Percentiles rank a stretch among this genome's conserved stretches.
phyloP scores from a whole-genome alignment of 2,329 filamentous ascomycete genomes.

The Fusarium nodosum region DNA sequence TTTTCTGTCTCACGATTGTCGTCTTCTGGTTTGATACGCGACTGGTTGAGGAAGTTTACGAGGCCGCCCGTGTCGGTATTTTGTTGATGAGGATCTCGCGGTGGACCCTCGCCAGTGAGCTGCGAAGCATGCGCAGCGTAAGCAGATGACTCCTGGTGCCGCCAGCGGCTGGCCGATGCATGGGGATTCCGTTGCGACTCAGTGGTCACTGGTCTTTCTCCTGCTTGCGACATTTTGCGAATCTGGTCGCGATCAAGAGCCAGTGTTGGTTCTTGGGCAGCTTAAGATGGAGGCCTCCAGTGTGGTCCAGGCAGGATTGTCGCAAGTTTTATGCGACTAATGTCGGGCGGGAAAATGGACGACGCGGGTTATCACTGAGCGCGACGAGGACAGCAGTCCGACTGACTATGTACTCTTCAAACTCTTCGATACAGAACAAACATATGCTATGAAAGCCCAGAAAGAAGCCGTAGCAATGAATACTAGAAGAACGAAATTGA shows the following conservation, averaged over 20 bases:
- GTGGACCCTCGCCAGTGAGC: conserved; percentile 43
- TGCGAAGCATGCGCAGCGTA: conserved; percentile 64
- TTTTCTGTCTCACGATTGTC: conserved; percentile 53
- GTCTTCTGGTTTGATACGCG: conserved; percentile 62
- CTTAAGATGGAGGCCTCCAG: conserved; percentile 35
- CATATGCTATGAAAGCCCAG: conserved; percentile 8
- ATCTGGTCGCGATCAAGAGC: conserved; percentile 1
- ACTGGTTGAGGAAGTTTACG: conserved; percentile 68
- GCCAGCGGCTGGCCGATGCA: conserved; percentile 70
- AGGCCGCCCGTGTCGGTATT: conserved; percentile 64
- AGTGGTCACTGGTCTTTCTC: conserved; percentile 45
- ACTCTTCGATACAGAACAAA: conserved; percentile 3
- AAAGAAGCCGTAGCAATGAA: conserved; percentile 1
- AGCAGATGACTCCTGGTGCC: conserved; percentile 72
- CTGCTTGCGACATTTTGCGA: conserved; percentile 44
- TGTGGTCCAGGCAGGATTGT: conserved; percentile 26
- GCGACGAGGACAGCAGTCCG: conserved; percentile 13
- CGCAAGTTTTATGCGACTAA: conserved; percentile 26
- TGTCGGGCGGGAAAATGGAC: conserved; percentile 21
- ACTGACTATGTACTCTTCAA: conserved; percentile 8
- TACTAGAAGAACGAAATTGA: conserved; percentile 8
- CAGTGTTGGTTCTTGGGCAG: not conserved
- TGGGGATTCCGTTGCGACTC: conserved; percentile 64
- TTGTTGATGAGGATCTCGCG: conserved; percentile 53
- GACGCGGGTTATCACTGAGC: conserved; percentile 29